Base-by-base conservation (phyloP, 768 basidiomycete genomes). In the Boletus sensibilis region DNA sequence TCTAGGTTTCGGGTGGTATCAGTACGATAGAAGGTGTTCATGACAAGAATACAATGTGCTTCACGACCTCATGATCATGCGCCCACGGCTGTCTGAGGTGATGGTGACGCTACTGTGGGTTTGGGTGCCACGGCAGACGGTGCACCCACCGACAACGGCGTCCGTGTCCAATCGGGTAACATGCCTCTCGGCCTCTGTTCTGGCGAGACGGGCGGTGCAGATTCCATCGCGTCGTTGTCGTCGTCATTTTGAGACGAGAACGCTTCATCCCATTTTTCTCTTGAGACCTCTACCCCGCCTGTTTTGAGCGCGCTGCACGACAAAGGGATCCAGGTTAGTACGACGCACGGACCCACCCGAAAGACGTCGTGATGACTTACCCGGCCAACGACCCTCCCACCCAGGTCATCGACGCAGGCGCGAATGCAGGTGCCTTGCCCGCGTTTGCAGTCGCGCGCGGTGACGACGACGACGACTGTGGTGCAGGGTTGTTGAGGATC, bases 341-440 rank as follows among this genome's bases (percentile, higher is more conserved):
- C 34, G 38, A 33, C 21, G 21, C 6, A 16, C 5, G 21, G 10
- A 50, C n/a, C 3, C 2, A 13, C 33, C 7, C 47, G 2, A 40
- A 10, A 39, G 2, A 9, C 0, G 60, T 35, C 39, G 47, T 0
- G 41, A 27, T 12, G 35, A 79, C 86, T 60, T 71, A 94, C 88
- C 95, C 96, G 3, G 94, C 92, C 20, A 98, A 69, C 21, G 92
- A 94, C 0, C 93, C 96, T 5, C 96, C 96, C 12, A 99, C 85
- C 96, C 96, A 99, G 0, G 88, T 81, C 74, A 95, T 78, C 34
- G 85, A 78, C 1, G 86, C 84, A 1, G 94, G 89, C 4, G 86
- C 75, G 73, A 96, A 98, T 0, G 90, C 88, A 0, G 96, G 95
- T 0, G 93, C 94, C 62, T 84, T 88, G 2, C 94, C 95, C 2